These are phyloP conservation scores for Apiospora phragmitis DNA, from an alignment of 2,329 filamentous ascomycete genomes.

Conservation along the genomic window DNA sequence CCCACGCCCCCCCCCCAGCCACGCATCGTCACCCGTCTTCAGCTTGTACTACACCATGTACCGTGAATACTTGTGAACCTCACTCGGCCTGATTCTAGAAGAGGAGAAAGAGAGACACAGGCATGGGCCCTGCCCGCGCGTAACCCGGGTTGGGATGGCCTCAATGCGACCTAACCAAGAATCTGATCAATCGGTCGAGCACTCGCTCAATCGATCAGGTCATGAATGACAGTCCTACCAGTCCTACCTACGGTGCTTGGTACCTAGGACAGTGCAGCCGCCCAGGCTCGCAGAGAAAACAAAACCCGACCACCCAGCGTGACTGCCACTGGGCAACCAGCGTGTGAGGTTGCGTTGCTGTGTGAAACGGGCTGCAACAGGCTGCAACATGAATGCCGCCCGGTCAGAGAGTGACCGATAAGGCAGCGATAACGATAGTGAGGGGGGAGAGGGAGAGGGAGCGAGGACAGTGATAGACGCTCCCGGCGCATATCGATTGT, in stretches of 20 bases:
- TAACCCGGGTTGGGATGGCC: background rate
- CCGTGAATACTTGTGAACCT: constrained; percentile 7
- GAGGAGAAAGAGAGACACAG: background rate
- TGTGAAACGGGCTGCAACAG: background rate
- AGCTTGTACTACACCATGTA: background rate
- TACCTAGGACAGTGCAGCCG: background rate
- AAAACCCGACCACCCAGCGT: background rate
- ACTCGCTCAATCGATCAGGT: background rate
- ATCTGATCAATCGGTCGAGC: background rate
- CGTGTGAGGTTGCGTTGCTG: constrained; percentile 2
- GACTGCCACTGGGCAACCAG: background rate
- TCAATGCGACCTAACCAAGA: constrained; percentile 9
- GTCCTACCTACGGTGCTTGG: background rate
- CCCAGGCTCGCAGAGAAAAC: background rate
- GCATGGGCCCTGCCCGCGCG: background rate
- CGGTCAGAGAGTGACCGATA: background rate
- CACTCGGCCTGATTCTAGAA: background rate
- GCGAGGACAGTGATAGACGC: background rate
- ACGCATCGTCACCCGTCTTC: background rate
- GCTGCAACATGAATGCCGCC: background rate
- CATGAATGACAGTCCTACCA: background rate
- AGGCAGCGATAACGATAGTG: background rate
- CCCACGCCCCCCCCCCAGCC: constrained; percentile 4
- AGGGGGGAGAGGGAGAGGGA: background rate
- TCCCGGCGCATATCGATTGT: background rate